A percentile compares a stretch with the other conserved stretches of the same genome.
phyloP scores from a whole-genome alignment of 2,329 filamentous ascomycete species.

The Didymella exigua region DNA sequence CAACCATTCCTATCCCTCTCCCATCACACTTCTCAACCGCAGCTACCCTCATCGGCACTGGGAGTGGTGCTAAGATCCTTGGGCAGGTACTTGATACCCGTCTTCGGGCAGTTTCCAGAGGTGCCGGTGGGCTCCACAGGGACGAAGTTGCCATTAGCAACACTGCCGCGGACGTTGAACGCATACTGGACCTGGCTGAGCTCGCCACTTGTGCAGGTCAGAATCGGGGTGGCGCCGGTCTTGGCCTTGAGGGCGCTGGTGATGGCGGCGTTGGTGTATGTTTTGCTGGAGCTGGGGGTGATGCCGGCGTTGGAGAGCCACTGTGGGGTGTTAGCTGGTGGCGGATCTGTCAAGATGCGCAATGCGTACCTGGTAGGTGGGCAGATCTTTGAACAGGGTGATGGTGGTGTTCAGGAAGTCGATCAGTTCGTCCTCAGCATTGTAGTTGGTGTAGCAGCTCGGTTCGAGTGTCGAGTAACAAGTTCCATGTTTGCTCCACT shows the following conservation, averaged over 20 bases:
- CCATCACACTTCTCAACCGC: neutral
- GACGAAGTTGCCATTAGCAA: constrained; percentile 6
- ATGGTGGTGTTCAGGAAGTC: constrained; percentile 7
- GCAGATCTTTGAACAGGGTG: constrained; percentile 4
- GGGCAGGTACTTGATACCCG: constrained; percentile 5
- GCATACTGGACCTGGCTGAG: constrained; percentile 8
- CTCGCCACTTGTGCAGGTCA: constrained; percentile 9
- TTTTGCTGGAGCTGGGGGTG: constrained; percentile 7
- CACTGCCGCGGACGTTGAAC: constrained; percentile 3
- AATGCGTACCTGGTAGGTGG: neutral
- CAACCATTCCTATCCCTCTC: no score
- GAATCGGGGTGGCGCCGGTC: constrained; percentile 2
- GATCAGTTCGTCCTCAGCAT: constrained; percentile 4
- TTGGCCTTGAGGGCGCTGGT: constrained; percentile 5
- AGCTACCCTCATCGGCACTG: constrained; percentile 1
- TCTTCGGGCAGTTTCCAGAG: constrained; percentile 4
- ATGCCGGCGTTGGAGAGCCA: constrained; percentile 6
- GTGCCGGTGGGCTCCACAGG: constrained; percentile 7
- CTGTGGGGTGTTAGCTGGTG: neutral
- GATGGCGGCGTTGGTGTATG: constrained; percentile 6
- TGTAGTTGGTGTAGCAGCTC: constrained; percentile 2
- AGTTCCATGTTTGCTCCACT: constrained; percentile 9
- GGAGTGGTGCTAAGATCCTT: constrained; percentile 2
- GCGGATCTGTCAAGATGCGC: neutral
- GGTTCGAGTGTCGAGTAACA: constrained; percentile 6